Conservation (phyloP, 2,329 filamentous ascomycete species). For the Sporothrix protearum region DNA sequence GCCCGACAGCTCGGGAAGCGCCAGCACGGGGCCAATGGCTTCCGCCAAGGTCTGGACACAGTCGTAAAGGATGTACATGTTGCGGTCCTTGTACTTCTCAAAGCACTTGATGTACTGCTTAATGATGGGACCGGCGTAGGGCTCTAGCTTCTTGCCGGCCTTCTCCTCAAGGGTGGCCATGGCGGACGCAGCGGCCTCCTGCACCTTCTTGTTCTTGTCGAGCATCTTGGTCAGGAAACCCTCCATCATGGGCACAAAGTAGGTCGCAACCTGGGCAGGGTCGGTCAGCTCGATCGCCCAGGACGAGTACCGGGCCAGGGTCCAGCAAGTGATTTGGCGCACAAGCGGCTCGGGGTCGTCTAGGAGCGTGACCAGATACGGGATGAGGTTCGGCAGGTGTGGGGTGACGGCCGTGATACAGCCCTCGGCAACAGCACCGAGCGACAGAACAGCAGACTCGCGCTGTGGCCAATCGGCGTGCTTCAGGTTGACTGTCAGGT, state of each 20-base stretch:
- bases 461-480: conserved; percentile 87
- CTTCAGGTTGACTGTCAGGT: conserved; percentile 82
- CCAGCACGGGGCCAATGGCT: conserved; percentile 76
- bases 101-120: conserved; percentile 92
- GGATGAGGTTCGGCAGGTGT: conserved; percentile 84
- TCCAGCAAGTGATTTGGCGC: conserved; percentile 97
- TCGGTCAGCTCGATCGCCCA: conserved; percentile 80
- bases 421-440: conserved; percentile 92
- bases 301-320: conserved; percentile 83
- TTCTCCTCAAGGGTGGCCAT: conserved; percentile 97
- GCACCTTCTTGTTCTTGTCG: conserved; percentile 95
- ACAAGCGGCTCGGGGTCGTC: conserved; percentile 86
- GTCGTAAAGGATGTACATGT: conserved; percentile 98
- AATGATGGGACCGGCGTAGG: conserved; percentile 86
- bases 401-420: conserved; percentile 87
- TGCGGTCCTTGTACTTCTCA: conserved; percentile 92
- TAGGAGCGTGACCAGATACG: conserved; percentile 82
- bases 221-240: conserved; percentile 92
- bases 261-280: conserved; percentile 64
- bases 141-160: conserved; percentile 72
- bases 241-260: conserved; percentile 95
- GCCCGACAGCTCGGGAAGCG: conserved; percentile 74
- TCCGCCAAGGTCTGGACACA: conserved; percentile 96
- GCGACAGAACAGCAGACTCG: conserved; percentile 88
- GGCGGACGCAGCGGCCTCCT: conserved; percentile 91